A percentile compares a stretch with the other conserved stretches of the same genome.
phyloP scores from a whole-genome alignment of 108 stramenopile species.

The Fistulifera solaris region DNA sequence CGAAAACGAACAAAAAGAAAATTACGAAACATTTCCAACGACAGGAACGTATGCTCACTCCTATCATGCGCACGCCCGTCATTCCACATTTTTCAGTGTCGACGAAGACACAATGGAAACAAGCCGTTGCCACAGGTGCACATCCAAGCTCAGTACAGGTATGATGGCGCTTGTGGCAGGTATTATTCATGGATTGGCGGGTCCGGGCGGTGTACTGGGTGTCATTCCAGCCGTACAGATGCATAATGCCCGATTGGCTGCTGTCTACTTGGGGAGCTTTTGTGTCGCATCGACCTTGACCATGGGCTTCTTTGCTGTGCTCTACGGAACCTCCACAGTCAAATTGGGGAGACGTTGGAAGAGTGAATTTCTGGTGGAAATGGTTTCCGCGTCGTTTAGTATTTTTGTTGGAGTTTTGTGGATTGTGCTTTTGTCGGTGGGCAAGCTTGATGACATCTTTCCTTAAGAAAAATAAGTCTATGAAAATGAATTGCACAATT shows the following conservation, averaged over 20 bases:
- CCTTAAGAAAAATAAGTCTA: too few relatives aligned
- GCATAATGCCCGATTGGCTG: slow-evolving; percentile 33
- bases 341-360: slow-evolving; percentile 12
- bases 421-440: slow-evolving; percentile 39
- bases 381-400: slow-evolving; percentile 46
- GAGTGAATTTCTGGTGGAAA: slow-evolving; percentile 41
- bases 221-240: slow-evolving; percentile 68
- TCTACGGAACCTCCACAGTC: slow-evolving; percentile 34
- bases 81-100: neutral
- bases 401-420: slow-evolving; percentile 55
- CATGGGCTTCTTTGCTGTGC: slow-evolving; percentile 57
- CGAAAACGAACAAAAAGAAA: neutral
- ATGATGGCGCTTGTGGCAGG: slow-evolving; percentile 35
- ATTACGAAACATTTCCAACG: neutral
- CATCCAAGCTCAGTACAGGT: slow-evolving; percentile 4
- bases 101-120: neutral
- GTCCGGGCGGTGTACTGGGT: slow-evolving; percentile 70
- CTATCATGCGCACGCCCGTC: neutral
- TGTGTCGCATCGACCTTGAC: slow-evolving; percentile 43
- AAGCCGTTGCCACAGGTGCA: neutral
- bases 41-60: neutral
- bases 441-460: slow-evolving; percentile 50
- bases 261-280: slow-evolving; percentile 47
- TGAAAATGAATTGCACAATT: too few relatives aligned
- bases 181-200: slow-evolving; percentile 61